Evolutionary conservation across 2,329 filamentous ascomycete species (phyloP).

Genomic region (Penicillium verrucosum): DNA sequence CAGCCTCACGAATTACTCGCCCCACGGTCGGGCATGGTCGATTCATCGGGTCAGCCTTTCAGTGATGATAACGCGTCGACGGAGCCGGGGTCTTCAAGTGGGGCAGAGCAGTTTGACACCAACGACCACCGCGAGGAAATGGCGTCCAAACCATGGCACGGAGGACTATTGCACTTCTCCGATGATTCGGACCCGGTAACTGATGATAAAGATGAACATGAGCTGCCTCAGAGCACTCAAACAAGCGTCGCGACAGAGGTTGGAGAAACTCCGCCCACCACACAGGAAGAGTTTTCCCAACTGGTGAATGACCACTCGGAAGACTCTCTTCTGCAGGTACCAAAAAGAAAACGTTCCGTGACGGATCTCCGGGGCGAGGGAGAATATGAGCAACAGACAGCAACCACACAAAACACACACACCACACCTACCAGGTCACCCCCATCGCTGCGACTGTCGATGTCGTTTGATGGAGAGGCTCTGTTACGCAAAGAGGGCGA

Average conservation of each 20-base stretch:
- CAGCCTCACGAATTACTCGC: conserved; percentile 69
- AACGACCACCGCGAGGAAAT: conserved; percentile 18
- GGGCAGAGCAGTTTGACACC: conserved; percentile 28
- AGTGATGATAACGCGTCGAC: conserved; percentile 30
- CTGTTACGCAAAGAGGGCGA: conserved; percentile 39
- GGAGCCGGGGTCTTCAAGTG: conserved; percentile 31
- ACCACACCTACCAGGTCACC: conserved; percentile 31
- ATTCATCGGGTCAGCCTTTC: conserved; percentile 27
- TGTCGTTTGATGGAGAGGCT: conserved; percentile 43
- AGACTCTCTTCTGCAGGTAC: conserved; percentile 20
- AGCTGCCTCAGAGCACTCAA: conserved; percentile 30
- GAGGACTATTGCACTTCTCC: conserved; percentile 24
- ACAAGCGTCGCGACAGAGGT: conserved; percentile 30
- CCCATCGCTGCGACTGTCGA: conserved; percentile 40
- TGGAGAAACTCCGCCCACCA: conserved; percentile 23
- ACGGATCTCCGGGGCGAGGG: conserved; percentile 27
- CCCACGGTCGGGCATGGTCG: conserved; percentile 29
- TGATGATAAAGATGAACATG: conserved; percentile 29
- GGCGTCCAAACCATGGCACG: conserved; percentile 22
- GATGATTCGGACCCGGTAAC: conserved; percentile 22
- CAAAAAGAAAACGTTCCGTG: conserved; percentile 36
- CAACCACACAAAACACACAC: conserved; percentile 15
- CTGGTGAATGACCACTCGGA: conserved; percentile 15
- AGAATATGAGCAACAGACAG: conserved; percentile 7
- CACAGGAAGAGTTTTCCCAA: conserved; percentile 20